A percentile compares a stretch with the other conserved stretches of the same genome.
Evolutionary conservation across 2,329 filamentous ascomycete genomes (phyloP).

Genomic region (Exophiala sp.): DNA sequence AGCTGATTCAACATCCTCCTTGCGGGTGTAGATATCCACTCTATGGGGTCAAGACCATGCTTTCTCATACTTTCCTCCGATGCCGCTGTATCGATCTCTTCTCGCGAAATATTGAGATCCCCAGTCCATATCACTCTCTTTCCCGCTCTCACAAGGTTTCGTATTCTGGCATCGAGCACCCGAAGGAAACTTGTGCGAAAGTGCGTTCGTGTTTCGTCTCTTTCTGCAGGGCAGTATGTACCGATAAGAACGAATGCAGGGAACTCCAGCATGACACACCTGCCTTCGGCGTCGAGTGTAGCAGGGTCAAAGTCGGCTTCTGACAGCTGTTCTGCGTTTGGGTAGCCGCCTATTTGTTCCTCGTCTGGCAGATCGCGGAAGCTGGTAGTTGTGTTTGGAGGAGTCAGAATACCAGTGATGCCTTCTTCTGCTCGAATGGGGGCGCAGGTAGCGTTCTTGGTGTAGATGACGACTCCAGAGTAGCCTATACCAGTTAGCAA

Average conservation of each 20-base stretch:
- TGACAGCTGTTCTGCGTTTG: conserved; percentile 63
- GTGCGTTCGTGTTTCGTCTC: conserved; percentile 76
- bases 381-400: conserved; percentile 65
- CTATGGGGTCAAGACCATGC: conserved; percentile 62
- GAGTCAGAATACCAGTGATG: conserved; percentile 74
- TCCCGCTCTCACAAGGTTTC: conserved; percentile 75
- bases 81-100: conserved; percentile 72
- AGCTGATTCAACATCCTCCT: conserved; percentile 81
- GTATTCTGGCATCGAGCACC: conserved; percentile 75
- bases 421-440: conserved; percentile 92
- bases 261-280: conserved; percentile 88
- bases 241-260: conserved; percentile 91
- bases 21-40: conserved; percentile 69
- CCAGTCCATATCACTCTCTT: conserved; percentile 84
- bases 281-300: conserved; percentile 81
- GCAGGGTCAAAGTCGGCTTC: conserved; percentile 62
- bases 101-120: conserved; percentile 76
- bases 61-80: conserved; percentile 69
- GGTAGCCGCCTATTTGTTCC: conserved; percentile 86
- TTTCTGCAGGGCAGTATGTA: conserved; percentile 85
- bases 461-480: conserved; percentile 93
- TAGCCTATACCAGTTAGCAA: conserved; percentile 61
- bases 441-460: conserved; percentile 76
- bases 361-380: conserved; percentile 72
- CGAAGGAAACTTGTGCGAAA: conserved; percentile 79